Base-by-base conservation (phyloP, 2,329 filamentous ascomycete genomes). In the Fusarium virguliforme region DNA sequence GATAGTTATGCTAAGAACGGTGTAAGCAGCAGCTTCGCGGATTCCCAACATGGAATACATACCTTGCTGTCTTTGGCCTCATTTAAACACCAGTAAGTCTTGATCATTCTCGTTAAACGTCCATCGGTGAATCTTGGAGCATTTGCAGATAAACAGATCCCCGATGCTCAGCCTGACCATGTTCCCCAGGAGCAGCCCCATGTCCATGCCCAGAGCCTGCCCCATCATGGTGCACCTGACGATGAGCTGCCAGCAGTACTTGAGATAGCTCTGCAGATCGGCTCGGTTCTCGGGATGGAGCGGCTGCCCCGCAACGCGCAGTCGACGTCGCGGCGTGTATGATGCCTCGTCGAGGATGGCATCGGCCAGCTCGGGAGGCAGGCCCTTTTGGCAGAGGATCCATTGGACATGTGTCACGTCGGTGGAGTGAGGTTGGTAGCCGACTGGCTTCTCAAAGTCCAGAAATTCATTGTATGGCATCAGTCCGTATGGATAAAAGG, bases 221-320 rank as follows among this genome's bases (percentile, higher is more conserved):
- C 66, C 60, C 1, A 69, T 2, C 67, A 69, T 69, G n/a, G 40
- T 8, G 26, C 66, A 69, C 26, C 61, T 55, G 0, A 70, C 43
- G 12, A 69, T 48, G 2, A 69, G 51, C 9, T 66, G 26, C 67
- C 67, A 69, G 10, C 67, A 69, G 9, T 69, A n/a, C 1, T 66
- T 51, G 2, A 69, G 55, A n/a, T 69, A 70, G 1, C 8, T 22
- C 4, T 22, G 24, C 2, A 69, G 1, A 7, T 66, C 61, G 0
- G 26, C 2, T 3, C 15, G 56, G 3, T 56, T 66, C 1, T 13
- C 28, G 10, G 56, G 56, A 15, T 69, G 61, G 1, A 70, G 8
- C 0, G 67, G 66, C 1, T 58, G 10, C 0, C 51, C 43, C 1
- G 34, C 6, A 0, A 69, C 2, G 1, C 28, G 43, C 0, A 69